Base-by-base conservation (phyloP, 192 early-diverging fungal genomes). In the Neocallimastix lanati region DNA sequence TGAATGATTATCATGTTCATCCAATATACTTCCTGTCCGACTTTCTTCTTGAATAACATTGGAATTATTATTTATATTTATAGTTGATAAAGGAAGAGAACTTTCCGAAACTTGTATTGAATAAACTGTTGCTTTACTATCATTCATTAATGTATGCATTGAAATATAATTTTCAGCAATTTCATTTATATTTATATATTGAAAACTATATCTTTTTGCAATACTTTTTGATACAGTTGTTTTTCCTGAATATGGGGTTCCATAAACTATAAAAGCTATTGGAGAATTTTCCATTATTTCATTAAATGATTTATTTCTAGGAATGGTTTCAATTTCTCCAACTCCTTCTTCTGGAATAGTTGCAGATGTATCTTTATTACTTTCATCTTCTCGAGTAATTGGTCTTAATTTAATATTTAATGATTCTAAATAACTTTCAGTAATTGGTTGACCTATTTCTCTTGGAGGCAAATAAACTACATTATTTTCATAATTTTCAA, bases 211-310 rank as follows among this genome's bases (percentile, higher is more conserved):
- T 2, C 28, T 28, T 67, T 80, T 81, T 13, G 78, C 77, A 27
- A 90, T 81, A 27, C 67, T 77, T 78, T 81, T 79, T 16, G 87
- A 85, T 77, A 88, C 87, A 6, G 85, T 82, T 5, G 83, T 85
- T 27, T 84, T 88, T 79, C 89, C 89, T 28, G 86, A 86, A 76
- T 84, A 84, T 28, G 89, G 89, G 25, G 89, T 87, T 12, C 89
- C 89, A 80, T 90, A 85, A 28, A 90, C 38, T 21, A 90, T 84
- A 16, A 89, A 79, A 38, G 77, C 77, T 28, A 78, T 29, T 29
- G 80, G 35, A 16, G 76, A 67, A n/a, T 86, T 84, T 50, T 67
- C 50, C 58, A 78, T 15, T 29, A 30, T 11, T 67, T 79, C 27
- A n/a, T 79, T 2, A 21, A 28, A 5, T 28, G 33, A 27, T 25